Evolutionary conservation across 768 basidiomycete species (phyloP).

Genomic region (Collybiopsis confluens): DNA sequence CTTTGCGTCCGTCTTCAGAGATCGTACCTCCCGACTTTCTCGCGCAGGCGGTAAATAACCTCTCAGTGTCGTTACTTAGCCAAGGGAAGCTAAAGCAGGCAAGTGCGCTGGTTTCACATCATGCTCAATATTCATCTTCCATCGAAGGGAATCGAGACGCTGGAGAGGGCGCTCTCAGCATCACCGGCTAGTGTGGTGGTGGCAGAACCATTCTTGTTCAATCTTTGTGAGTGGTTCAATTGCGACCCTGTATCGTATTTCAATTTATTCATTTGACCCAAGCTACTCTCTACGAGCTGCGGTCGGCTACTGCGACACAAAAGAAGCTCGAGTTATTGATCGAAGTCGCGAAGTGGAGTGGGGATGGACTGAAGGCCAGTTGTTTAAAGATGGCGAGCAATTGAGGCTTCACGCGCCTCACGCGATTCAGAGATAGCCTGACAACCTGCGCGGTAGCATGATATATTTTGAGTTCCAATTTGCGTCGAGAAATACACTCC

Average conservation of each 20-base stretch:
- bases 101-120: conserved; percentile 5
- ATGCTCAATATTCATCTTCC: background rate
- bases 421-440: background rate
- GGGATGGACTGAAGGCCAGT: conserved; percentile 72
- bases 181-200: conserved; percentile 71
- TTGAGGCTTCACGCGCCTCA: conserved; percentile 16
- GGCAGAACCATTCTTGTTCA: conserved; percentile 82
- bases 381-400: conserved; percentile 77
- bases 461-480: background rate
- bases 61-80: conserved; percentile 60
- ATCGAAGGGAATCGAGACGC: conserved; percentile 59
- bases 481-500: too few species aligned
- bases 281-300: conserved; percentile 85
- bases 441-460: background rate
- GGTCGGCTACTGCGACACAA: conserved; percentile 64
- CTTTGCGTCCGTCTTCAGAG: background rate
- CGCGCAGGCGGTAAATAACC: conserved; percentile 67
- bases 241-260: background rate
- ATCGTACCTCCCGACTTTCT: background rate
- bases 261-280: background rate
- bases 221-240: conserved; percentile 55
- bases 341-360: conserved; percentile 82
- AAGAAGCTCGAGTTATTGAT: conserved; percentile 73
- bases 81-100: conserved; percentile 75
- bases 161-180: conserved; percentile 57